Conservation (phyloP, 768 basidiomycete genomes). For the Termitomyces sp. region DNA sequence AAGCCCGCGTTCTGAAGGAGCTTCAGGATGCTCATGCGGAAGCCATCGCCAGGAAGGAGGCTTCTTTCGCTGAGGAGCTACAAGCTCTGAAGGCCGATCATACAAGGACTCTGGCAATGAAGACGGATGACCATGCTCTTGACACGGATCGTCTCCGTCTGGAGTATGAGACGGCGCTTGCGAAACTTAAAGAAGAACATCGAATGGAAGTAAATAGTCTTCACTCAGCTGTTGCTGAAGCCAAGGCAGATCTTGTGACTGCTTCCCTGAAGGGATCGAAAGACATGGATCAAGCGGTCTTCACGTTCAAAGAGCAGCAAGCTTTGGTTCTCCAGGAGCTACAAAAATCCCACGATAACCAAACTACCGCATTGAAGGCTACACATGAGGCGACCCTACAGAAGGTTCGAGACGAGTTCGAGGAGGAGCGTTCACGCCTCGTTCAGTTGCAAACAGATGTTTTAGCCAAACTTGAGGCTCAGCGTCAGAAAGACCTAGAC, state of each 20-base stretch:
- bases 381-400: constrained; percentile 40
- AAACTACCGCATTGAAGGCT: constrained; percentile 41
- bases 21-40: constrained; percentile 71
- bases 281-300: constrained; percentile 46
- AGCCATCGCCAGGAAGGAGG: constrained; percentile 62
- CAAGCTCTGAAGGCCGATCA: constrained; percentile 66
- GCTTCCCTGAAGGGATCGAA: constrained; percentile 28
- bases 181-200: constrained; percentile 51
- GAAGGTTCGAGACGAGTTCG: constrained; percentile 19
- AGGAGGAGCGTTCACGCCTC: constrained; percentile 23
- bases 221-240: constrained; percentile 34
- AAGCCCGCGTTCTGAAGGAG: constrained; percentile 51
- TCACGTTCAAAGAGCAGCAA: constrained; percentile 50
- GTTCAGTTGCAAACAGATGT: constrained; percentile 33
- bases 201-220: constrained; percentile 45
- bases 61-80: constrained; percentile 57
- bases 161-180: constrained; percentile 50
- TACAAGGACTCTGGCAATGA: constrained; percentile 41
- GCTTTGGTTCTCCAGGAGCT: constrained; percentile 47
- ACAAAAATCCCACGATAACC: constrained; percentile 50
- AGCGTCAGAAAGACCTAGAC: constrained; percentile 43
- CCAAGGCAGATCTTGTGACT: constrained; percentile 38
- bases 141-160: constrained; percentile 56
- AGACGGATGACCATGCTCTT: constrained; percentile 55
- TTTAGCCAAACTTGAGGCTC: constrained; percentile 30